phyloP scores from a whole-genome alignment of 75 land plant species.

The Azolla pinnata region DNA sequence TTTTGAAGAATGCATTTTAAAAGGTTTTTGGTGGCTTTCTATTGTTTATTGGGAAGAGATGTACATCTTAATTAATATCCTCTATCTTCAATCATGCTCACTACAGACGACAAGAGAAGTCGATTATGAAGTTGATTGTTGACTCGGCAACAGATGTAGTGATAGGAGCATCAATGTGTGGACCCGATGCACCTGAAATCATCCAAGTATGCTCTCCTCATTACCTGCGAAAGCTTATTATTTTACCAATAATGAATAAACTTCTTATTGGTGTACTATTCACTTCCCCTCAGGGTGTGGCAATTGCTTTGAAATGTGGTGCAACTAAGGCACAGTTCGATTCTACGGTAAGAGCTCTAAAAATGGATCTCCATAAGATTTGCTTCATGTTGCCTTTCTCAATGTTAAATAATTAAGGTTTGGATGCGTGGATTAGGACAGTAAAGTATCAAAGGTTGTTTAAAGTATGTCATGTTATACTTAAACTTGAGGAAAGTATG shows the following conservation, averaged over 20 bases:
- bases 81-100: not conserved
- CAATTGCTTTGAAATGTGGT: slow-evolving; percentile 85
- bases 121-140: slow-evolving; percentile 91
- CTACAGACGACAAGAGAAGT: slow-evolving; percentile 73
- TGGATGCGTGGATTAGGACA: not conserved
- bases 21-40: no score
- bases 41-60: no score
- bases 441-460: no score
- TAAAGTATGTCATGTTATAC: not conserved
- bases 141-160: slow-evolving; percentile 82
- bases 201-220: slow-evolving; percentile 95
- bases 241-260: no score
- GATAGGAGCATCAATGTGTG: slow-evolving; percentile 93
- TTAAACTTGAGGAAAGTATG: no score
- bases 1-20: no score
- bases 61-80: not conserved
- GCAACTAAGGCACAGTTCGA: slow-evolving; percentile 96
- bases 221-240: no score
- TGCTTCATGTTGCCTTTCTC: not conserved
- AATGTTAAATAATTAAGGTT: not conserved
- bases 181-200: slow-evolving; percentile 97
- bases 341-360: slow-evolving; percentile 55
- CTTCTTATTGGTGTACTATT: no score
- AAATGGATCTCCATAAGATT: not conserved
- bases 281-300: slow-evolving; percentile 97